Evolutionary conservation across 495 filamentous ascomycete genomes (phyloP), one percentile per base, ranked within the genome.

Genomic region (Daldinia childiae): DNA sequence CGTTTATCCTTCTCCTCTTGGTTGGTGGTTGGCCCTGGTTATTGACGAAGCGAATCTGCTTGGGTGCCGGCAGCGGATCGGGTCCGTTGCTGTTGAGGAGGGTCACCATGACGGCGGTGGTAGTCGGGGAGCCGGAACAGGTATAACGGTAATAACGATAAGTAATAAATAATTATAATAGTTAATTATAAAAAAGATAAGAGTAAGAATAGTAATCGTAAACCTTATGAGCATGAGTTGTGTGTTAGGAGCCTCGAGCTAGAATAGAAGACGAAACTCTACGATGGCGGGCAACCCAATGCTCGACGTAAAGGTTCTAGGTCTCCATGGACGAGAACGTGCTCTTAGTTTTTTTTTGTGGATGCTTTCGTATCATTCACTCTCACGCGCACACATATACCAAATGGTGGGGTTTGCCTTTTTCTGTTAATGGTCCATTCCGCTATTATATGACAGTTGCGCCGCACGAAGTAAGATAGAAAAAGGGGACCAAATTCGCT

Each of bases 11-110:
- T 77, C 92, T 87, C 69, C 92, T 84, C 79, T 94, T 94, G 52
- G 90, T 90, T 68, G 92, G 90, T 54, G 91, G 92, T 69, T 92
- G 90, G 66, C 91, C 92, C 79, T 93, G 90, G 73, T 91, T 93
- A 62, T 91, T 89, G 69, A 94, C 90, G 78, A 94, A 94, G 71
- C 92, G 88, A 59, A 94, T 92, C 78, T 84, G 82, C 76, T 86
- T 86, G 29, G 78, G 83, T 27, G 82, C 78, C 52, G 83, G 84
- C 48, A 84, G 69, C 66, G 74, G 68, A 55, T 77, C 76, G 21
- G 64, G 60, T 8, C 71, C 76, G 74, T 64, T 58, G 77, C 73
- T 76, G 66, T 79, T 82, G 62, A 80, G 77, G 64, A 81, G 76
- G 34, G 79, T 77, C 43, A 78, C 78, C 82, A 85, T 85, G 38